Conservation (phyloP, 106 monocot genomes). For the Platanthera zijinensis region DNA sequence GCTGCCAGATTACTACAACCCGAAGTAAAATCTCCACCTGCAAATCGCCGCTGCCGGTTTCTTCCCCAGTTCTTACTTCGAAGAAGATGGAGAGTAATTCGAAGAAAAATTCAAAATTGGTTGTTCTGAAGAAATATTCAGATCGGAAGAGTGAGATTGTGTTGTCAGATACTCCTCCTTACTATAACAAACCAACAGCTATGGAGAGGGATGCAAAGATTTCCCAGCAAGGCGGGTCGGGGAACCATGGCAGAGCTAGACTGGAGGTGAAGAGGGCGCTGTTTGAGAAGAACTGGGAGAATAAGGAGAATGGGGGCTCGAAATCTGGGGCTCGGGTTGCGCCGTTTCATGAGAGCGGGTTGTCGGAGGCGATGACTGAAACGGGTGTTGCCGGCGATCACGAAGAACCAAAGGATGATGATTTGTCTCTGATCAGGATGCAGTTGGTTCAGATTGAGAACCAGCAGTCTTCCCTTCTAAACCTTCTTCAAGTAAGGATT, state of each 20-base stretch:
- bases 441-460: slow-evolving; percentile 94
- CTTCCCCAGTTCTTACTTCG: slow-evolving; percentile 18
- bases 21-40: slow-evolving; percentile 36
- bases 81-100: slow-evolving; percentile 21
- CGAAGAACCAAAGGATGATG: slow-evolving; percentile 24
- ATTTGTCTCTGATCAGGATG: slow-evolving; percentile 60
- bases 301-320: slow-evolving; percentile 24
- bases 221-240: not conserved
- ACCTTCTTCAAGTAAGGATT: slow-evolving; percentile 71
- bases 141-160: slow-evolving; percentile 52
- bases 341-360: slow-evolving; percentile 39
- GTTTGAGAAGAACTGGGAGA: slow-evolving; percentile 41
- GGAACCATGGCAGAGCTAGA: slow-evolving; percentile 12
- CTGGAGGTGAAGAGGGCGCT: slow-evolving; percentile 29
- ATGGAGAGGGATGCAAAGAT: slow-evolving; percentile 8
- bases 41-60: slow-evolving; percentile 52
- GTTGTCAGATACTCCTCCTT: slow-evolving; percentile 16
- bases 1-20: slow-evolving; percentile 14
- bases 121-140: slow-evolving; percentile 19
- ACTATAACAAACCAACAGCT: not conserved
- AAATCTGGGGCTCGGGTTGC: slow-evolving; percentile 40
- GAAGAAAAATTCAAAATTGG: slow-evolving; percentile 11
- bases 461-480: slow-evolving; percentile 68
- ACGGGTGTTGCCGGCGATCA: slow-evolving; percentile 4
- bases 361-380: slow-evolving; percentile 20